Evolutionary conservation across 495 filamentous ascomycete species (phyloP).

Genomic region (Lindgomyces ingoldianus): DNA sequence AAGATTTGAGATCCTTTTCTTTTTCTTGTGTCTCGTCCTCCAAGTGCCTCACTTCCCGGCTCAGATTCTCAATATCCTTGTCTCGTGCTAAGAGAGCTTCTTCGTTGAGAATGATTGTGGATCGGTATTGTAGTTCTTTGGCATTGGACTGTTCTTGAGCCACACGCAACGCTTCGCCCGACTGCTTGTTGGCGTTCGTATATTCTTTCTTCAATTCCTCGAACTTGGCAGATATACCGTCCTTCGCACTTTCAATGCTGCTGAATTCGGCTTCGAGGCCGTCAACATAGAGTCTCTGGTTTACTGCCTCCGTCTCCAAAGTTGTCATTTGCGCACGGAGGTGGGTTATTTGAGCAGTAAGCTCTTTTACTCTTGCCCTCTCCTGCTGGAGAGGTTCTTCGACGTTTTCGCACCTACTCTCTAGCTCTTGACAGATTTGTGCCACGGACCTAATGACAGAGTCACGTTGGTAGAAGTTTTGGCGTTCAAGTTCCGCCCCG

Average conservation of each 20-base stretch:
- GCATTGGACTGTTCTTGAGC: slow-evolving; percentile 20
- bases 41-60: background rate
- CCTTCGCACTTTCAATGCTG: slow-evolving; percentile 19
- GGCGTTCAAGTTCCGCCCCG: slow-evolving; percentile 41
- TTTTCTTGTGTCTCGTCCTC: background rate
- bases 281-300: slow-evolving; percentile 26
- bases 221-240: slow-evolving; percentile 11
- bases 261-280: slow-evolving; percentile 36
- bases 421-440: slow-evolving; percentile 57
- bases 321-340: slow-evolving; percentile 17
- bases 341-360: slow-evolving; percentile 35
- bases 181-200: slow-evolving; percentile 12
- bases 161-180: slow-evolving; percentile 10
- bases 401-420: slow-evolving; percentile 54
- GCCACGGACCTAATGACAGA: slow-evolving; percentile 52
- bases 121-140: slow-evolving; percentile 15
- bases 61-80: slow-evolving; percentile 13
- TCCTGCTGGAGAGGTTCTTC: slow-evolving; percentile 56
- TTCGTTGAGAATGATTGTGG: slow-evolving; percentile 14
- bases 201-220: slow-evolving; percentile 22
- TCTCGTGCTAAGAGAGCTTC: slow-evolving; percentile 10
- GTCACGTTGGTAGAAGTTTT: slow-evolving; percentile 47
- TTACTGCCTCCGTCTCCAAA: slow-evolving; percentile 30
- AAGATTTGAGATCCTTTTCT: background rate
- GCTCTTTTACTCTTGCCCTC: slow-evolving; percentile 45